Percentiles rank a stretch among this genome's conserved stretches.
phyloP scores from a whole-genome alignment of 2,329 filamentous ascomycete species.

The Claviceps sp. region DNA sequence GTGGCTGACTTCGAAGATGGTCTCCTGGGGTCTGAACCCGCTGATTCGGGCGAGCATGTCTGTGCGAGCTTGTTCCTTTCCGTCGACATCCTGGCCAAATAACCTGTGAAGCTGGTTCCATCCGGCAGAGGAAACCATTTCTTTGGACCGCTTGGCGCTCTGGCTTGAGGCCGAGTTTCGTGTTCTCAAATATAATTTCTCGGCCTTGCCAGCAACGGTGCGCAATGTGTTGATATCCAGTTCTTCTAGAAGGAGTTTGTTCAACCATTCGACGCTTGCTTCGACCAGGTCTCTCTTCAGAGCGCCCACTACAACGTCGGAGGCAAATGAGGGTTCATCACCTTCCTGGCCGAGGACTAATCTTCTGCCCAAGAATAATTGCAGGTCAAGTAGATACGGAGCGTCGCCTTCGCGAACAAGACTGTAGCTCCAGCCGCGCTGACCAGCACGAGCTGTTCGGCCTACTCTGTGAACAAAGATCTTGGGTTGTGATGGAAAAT shows the following conservation, averaged over 20 bases:
- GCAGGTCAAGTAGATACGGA: slow-evolving; percentile 84
- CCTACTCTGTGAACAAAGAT: slow-evolving; percentile 94
- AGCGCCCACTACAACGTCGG: slow-evolving; percentile 73
- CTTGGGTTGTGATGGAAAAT: slow-evolving; percentile 93
- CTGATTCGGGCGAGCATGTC: slow-evolving; percentile 83
- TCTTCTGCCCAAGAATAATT: slow-evolving; percentile 82
- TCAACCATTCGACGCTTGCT: slow-evolving; percentile 66
- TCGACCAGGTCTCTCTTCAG: slow-evolving; percentile 63
- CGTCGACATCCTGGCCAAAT: slow-evolving; percentile 57
- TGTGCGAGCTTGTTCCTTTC: slow-evolving; percentile 57
- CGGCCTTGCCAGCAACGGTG: slow-evolving; percentile 69
- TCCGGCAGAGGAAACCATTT: slow-evolving; percentile 53
- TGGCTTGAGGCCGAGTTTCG: slow-evolving; percentile 80
- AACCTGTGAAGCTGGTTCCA: slow-evolving; percentile 69
- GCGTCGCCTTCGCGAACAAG: slow-evolving; percentile 77
- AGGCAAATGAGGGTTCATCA: slow-evolving; percentile 54
- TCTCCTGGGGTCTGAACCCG: slow-evolving; percentile 79
- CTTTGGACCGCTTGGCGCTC: slow-evolving; percentile 77
- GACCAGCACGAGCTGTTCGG: slow-evolving; percentile 85
- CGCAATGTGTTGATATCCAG: slow-evolving; percentile 60
- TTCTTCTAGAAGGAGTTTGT: slow-evolving; percentile 62
- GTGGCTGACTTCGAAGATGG: slow-evolving; percentile 87
- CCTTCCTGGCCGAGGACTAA: slow-evolving; percentile 60
- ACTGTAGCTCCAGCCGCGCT: slow-evolving; percentile 90
- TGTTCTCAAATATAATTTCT: slow-evolving; percentile 83